A percentile compares a stretch with the other conserved stretches of the same genome.
These are phyloP conservation scores for Aspergillus vadensis DNA, from an alignment of 2,329 filamentous ascomycete species.

Conservation along the genomic window DNA sequence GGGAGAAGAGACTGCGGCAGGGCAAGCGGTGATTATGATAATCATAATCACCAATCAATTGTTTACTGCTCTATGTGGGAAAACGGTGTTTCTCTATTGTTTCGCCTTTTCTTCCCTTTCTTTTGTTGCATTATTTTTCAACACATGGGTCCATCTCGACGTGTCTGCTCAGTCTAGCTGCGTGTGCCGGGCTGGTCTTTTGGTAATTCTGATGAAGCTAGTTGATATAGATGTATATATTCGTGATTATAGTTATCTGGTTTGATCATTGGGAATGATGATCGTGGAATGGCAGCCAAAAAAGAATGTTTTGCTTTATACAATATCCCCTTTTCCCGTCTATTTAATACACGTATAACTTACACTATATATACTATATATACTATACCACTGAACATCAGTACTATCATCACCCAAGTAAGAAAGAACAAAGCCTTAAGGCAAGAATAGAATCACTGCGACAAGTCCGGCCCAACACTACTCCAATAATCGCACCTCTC, in stretches of 20 bases:
- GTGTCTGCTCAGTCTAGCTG: not conserved
- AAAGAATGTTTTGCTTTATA: not conserved
- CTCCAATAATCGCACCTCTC: constrained; percentile 53
- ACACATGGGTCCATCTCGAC: not conserved
- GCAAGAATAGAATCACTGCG: too few species aligned
- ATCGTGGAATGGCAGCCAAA: not conserved
- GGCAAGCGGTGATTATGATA: constrained; percentile 51
- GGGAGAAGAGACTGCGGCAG: constrained; percentile 76
- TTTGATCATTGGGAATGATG: not conserved
- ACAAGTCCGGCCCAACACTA: constrained; percentile 51
- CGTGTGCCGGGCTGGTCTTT: constrained; percentile 10
- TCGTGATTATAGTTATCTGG: not conserved
- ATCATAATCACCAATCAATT: too few species aligned
- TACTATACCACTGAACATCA: not conserved
- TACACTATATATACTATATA: not conserved
- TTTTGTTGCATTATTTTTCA: not conserved
- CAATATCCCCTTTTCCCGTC: not conserved
- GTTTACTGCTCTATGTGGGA: too few species aligned
- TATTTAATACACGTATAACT: not conserved
- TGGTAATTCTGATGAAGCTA: not conserved
- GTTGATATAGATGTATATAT: constrained; percentile 3
- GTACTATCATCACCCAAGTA: too few species aligned
- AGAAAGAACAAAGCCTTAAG: too few species aligned
- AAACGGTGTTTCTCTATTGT: not conserved
- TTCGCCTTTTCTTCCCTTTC: not conserved